Evolutionary conservation across 2,329 filamentous ascomycete genomes (phyloP), one percentile per base, ranked within the genome.

Genomic region (Macroventuria anomochaeta): DNA sequence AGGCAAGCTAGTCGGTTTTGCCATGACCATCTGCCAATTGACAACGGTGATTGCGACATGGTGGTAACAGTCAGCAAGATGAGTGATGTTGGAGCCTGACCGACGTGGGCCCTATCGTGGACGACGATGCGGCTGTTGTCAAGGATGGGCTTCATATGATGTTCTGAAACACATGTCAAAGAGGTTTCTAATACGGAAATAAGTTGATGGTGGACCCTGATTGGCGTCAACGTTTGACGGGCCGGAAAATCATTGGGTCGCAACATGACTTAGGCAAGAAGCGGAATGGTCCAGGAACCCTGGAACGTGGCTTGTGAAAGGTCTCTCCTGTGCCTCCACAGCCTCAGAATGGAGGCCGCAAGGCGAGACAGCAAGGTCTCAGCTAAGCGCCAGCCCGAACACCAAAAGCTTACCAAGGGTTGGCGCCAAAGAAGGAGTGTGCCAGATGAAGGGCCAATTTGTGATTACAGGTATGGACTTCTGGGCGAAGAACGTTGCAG

Each of bases 101-200:
- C 42, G 42, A 67, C 61, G 61, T 67, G 63, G 67, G 63, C 46
- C 64, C 58, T 65, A 65, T 69, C 53, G 53, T 51, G 49, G 18
- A 47, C 42, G 52, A 54, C 47, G 52, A 61, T 48, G 56, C 61
- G 53, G 42, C 33, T 54, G 36, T 37, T 47, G 58, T 59, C 51
- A 57, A 57, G 51, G 57, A 55, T 48, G 29, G 37, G 55, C 38
- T 54, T 52, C 48, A 55, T 18, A 36, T 54, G 33, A 33, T 54
- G 44, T 54, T 49, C 51, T 54, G 51, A 54, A 54, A 54, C 51
- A 48, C 34, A 43, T 47, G 39, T 49, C 44, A 44, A 41, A 36
- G 44, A 39, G 23, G 43, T 46, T 11, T 59, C 58, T 62, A 57
- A 62, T 51, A 53, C 53, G 47, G 53, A 52, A 52, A 37, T 40